Conservation (phyloP, 164 flowering plant species). For the Dillenia turbinata region DNA sequence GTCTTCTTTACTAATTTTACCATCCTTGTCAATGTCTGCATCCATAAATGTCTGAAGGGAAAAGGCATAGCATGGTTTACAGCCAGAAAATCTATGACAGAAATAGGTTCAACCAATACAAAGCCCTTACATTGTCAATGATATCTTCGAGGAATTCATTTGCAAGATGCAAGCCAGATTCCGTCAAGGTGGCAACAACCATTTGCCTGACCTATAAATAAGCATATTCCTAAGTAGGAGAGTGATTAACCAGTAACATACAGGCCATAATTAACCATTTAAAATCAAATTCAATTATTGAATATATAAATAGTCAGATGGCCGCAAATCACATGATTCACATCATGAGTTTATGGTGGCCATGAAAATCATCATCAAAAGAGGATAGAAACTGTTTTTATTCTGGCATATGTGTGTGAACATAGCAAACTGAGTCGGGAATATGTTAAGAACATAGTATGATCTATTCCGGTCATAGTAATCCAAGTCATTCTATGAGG, state of each 20-base stretch:
- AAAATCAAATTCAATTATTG: too few relatives aligned
- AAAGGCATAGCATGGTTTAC: neutral
- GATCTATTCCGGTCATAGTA: too few relatives aligned
- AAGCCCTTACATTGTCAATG: slow-evolving; percentile 51
- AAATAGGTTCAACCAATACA: neutral
- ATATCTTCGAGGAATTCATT: slow-evolving; percentile 77
- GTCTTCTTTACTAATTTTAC: slow-evolving; percentile 62
- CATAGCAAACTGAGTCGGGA: too few relatives aligned
- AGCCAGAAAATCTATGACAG: neutral
- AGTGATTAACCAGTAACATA: neutral
- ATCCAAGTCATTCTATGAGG: too few relatives aligned
- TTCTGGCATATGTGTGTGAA: too few relatives aligned
- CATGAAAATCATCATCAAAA: too few relatives aligned
- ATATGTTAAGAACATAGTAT: too few relatives aligned
- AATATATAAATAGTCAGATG: too few relatives aligned
- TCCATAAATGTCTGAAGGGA: slow-evolving; percentile 77
- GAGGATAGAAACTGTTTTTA: too few relatives aligned
- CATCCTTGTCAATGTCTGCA: slow-evolving; percentile 77
- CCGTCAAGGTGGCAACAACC: slow-evolving; percentile 71
- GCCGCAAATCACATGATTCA: too few relatives aligned
- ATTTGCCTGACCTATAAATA: slow-evolving; percentile 73
- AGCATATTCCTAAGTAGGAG: neutral
- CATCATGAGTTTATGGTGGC: too few relatives aligned
- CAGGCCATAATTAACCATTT: too few relatives aligned
- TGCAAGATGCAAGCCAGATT: slow-evolving; percentile 59